These are phyloP conservation scores for Pseudoneurospora amorphoporcata DNA, from an alignment of 495 filamentous ascomycete genomes.

Conservation along the genomic window DNA sequence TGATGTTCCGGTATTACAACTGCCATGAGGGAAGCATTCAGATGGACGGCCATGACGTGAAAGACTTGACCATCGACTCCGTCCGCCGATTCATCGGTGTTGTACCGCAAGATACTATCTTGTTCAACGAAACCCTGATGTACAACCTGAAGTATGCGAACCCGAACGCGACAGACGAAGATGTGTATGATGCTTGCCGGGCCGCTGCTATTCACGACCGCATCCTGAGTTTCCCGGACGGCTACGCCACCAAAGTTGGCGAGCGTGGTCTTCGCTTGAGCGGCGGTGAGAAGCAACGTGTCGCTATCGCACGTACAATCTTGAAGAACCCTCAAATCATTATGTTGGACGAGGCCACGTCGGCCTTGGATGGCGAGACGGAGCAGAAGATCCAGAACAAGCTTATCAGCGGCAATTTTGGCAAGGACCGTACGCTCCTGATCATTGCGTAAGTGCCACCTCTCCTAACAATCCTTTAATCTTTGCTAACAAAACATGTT, in stretches of 20 bases:
- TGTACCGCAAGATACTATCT: slow-evolving; percentile 89
- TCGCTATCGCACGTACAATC: slow-evolving; percentile 93
- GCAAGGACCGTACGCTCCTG: slow-evolving; percentile 70
- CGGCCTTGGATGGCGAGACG: slow-evolving; percentile 88
- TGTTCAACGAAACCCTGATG: slow-evolving; percentile 97
- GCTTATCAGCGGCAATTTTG: slow-evolving; percentile 65
- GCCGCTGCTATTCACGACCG: slow-evolving; percentile 94
- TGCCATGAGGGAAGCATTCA: slow-evolving; percentile 63
- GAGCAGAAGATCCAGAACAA: slow-evolving; percentile 92
- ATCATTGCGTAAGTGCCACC: slow-evolving; percentile 44
- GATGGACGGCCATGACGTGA: slow-evolving; percentile 75
- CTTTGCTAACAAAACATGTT: neutral
- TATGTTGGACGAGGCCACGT: slow-evolving; percentile 92
- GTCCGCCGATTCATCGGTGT: slow-evolving; percentile 84
- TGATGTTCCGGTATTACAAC: slow-evolving; percentile 95
- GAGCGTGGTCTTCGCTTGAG: slow-evolving; percentile 88
- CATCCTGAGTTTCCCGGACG: slow-evolving; percentile 86
- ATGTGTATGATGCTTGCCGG: slow-evolving; percentile 79
- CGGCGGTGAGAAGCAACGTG: slow-evolving; percentile 93
- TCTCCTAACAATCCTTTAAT: neutral
- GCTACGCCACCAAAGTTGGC: slow-evolving; percentile 85
- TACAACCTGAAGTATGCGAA: slow-evolving; percentile 94
- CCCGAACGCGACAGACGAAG: slow-evolving; percentile 70
- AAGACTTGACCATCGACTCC: slow-evolving; percentile 86
- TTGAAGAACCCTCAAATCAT: slow-evolving; percentile 94